These are phyloP conservation scores for Lactarius trivialis DNA, from an alignment of 768 basidiomycete genomes.

Conservation along the genomic window DNA sequence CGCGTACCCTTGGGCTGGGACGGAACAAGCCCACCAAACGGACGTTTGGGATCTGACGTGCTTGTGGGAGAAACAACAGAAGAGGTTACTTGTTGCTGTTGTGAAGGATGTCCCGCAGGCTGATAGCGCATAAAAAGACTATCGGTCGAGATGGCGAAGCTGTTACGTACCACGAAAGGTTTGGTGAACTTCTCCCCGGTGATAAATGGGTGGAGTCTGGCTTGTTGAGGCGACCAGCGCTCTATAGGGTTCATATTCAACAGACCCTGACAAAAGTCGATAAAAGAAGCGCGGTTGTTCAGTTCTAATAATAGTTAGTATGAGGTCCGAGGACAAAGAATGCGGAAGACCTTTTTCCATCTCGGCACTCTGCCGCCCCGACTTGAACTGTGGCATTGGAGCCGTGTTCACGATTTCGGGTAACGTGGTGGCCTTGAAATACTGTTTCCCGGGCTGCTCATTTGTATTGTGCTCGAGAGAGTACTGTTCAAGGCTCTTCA, in stretches of 20 bases:
- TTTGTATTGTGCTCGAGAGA: conserved; percentile 90
- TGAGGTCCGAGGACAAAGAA: background rate
- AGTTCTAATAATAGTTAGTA: conserved; percentile 54
- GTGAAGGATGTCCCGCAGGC: conserved; percentile 24
- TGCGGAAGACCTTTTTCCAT: conserved; percentile 71
- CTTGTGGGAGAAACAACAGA: conserved; percentile 31
- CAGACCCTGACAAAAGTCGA: conserved; percentile 94
- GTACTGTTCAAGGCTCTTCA: conserved; percentile 94
- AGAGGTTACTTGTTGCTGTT: conserved; percentile 24
- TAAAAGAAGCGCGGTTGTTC: conserved; percentile 89
- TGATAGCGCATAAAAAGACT: conserved; percentile 7
- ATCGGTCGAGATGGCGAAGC: conserved; percentile 6
- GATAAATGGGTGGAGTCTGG: conserved; percentile 92
- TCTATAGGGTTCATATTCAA: conserved; percentile 92
- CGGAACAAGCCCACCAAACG: conserved; percentile 88
- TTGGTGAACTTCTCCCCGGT: conserved; percentile 94
- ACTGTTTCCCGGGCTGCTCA: conserved; percentile 98
- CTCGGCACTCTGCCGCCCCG: conserved; percentile 60
- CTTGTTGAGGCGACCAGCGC: conserved; percentile 97
- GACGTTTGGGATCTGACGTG: conserved; percentile 66
- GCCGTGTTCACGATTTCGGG: conserved; percentile 96
- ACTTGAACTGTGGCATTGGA: conserved; percentile 84
- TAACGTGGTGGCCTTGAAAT: conserved; percentile 89
- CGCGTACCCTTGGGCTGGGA: conserved; percentile 82
- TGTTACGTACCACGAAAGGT: conserved; percentile 63